Percentiles rank a stretch among this genome's conserved stretches.
Conservation (phyloP, 2,329 filamentous ascomycete genomes). For the Neonectria coccinea region DNA sequence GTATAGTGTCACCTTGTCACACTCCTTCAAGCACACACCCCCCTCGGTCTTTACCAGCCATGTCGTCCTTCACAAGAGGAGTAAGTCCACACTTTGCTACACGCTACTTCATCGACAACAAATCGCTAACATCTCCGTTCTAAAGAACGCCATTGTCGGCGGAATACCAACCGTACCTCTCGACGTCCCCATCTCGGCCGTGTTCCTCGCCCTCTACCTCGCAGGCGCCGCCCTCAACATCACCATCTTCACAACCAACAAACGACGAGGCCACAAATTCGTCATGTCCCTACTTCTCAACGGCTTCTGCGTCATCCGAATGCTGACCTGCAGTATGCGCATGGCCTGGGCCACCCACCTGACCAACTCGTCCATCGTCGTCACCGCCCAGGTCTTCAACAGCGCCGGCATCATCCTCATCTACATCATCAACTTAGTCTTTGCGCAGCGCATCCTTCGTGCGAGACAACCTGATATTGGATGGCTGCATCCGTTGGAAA, state of each 20-base stretch:
- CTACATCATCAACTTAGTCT: conserved; percentile 6
- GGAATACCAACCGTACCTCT: not conserved
- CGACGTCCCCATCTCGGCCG: conserved; percentile 1
- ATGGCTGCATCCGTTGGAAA: not conserved
- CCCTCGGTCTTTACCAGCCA: not conserved
- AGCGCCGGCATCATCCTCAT: conserved; percentile 12
- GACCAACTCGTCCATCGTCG: not conserved
- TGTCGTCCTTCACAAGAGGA: conserved; percentile 1
- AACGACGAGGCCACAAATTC: conserved; percentile 1
- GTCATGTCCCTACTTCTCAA: not conserved
- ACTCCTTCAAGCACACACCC: not conserved
- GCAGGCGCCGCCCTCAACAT: conserved; percentile 1
- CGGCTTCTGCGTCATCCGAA: not conserved
- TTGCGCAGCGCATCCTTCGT: conserved; percentile 11
- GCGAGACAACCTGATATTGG: not conserved
- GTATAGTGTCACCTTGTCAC: not conserved
- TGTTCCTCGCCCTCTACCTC: not conserved
- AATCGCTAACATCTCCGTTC: not conserved
- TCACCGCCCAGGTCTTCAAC: not conserved
- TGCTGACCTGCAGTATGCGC: not conserved
- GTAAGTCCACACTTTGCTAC: not conserved
- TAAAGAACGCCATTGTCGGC: not conserved
- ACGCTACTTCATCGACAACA: not conserved
- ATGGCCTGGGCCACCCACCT: not conserved
- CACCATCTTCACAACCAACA: not conserved